Percentiles rank a stretch among this genome's conserved stretches.
Evolutionary conservation across 2,329 filamentous ascomycete genomes (phyloP).

Genomic region (Pseudogymnoascus sp.): DNA sequence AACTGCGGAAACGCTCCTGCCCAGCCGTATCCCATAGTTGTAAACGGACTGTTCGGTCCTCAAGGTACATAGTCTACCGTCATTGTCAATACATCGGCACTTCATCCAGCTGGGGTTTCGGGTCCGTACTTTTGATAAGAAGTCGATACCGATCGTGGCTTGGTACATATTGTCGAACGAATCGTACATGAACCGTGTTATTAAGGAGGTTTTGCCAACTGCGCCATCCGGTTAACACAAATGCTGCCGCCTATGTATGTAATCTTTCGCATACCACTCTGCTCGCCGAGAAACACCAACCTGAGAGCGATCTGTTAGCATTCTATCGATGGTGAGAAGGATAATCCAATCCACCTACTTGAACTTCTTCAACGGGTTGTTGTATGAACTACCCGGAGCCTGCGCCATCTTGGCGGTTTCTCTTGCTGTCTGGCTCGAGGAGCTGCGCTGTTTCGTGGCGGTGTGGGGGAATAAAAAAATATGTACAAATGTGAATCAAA

Average conservation of each 20-base stretch:
- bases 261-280: conserved; percentile 69
- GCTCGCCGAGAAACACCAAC: conserved; percentile 95
- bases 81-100: conserved; percentile 13
- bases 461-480: conserved; percentile 9
- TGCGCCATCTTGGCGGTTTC: conserved; percentile 64
- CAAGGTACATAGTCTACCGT: conserved; percentile 90
- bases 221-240: conserved; percentile 24
- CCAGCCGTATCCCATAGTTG: conserved; percentile 98
- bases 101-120: conserved; percentile 19
- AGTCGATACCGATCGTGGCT: conserved; percentile 98
- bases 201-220: conserved; percentile 98
- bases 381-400: conserved; percentile 78
- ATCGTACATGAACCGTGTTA: conserved; percentile 99
- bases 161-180: conserved; percentile 99
- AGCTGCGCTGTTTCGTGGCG: conserved; percentile 3
- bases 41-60: conserved; percentile 93
- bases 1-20: conserved; percentile 91
- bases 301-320: conserved; percentile 40
- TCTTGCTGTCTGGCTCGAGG: background rate
- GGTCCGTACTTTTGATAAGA: conserved; percentile 79
- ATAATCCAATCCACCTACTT: conserved; percentile 56
- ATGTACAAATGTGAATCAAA: conserved; percentile 8
- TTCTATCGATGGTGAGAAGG: background rate
- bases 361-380: conserved; percentile 99
- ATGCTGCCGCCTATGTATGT: conserved; percentile 15